phyloP scores from a whole-genome alignment of 2,329 filamentous ascomycete genomes.

The Chalaropsis thielavioides region DNA sequence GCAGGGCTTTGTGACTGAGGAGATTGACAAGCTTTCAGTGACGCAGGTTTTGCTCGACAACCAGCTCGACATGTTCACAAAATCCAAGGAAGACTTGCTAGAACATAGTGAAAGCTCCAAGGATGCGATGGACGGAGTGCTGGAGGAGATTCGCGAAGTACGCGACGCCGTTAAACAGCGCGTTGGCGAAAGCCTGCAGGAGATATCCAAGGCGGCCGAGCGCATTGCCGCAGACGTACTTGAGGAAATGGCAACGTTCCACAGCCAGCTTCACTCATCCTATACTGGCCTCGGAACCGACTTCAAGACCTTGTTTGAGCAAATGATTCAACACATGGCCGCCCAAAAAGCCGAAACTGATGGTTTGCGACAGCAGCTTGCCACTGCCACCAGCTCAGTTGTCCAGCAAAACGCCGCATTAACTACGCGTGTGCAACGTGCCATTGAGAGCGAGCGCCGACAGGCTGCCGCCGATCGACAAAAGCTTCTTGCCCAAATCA shows the following conservation, averaged over 20 bases:
- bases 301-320: slow-evolving; percentile 74
- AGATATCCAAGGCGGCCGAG: slow-evolving; percentile 12
- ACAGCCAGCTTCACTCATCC: slow-evolving; percentile 56
- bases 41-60: slow-evolving; percentile 58
- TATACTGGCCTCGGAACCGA: slow-evolving; percentile 74
- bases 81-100: slow-evolving; percentile 53
- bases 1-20: slow-evolving; percentile 51
- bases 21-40: slow-evolving; percentile 41
- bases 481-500: slow-evolving; percentile 47
- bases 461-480: slow-evolving; percentile 52
- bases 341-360: slow-evolving; percentile 15
- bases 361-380: slow-evolving; percentile 12
- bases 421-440: slow-evolving; percentile 52
- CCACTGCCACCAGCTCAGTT: slow-evolving; percentile 2
- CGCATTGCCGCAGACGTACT: slow-evolving; percentile 15
- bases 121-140: slow-evolving; percentile 75
- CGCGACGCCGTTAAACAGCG: slow-evolving; percentile 65
- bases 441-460: slow-evolving; percentile 62
- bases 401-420: slow-evolving; percentile 53
- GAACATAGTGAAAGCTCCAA: slow-evolving; percentile 54
- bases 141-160: slow-evolving; percentile 58
- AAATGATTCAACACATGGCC: slow-evolving; percentile 58
- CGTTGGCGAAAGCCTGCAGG: slow-evolving; percentile 11
- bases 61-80: slow-evolving; percentile 52
- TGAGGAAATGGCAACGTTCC: slow-evolving; percentile 13